Evolutionary conservation across 139 green algal genomes (phyloP).

Genomic region (Bryopsis sp.): DNA sequence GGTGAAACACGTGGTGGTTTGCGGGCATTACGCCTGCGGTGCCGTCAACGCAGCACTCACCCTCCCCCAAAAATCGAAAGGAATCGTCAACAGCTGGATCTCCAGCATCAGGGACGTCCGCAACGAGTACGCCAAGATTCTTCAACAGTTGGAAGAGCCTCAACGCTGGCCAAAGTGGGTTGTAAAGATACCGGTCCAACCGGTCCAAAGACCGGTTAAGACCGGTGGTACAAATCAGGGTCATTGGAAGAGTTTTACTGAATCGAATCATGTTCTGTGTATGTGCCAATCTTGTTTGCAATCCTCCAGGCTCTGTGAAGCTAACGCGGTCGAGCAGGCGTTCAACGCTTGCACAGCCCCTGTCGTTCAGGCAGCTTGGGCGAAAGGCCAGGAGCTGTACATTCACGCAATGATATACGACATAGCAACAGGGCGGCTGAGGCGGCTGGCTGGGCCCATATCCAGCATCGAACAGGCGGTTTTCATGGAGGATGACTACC

Average conservation of each 20-base stretch:
- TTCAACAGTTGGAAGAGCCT: constrained; percentile 9
- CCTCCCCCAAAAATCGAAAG: constrained; percentile 41
- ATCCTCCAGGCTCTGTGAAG: constrained; percentile 39
- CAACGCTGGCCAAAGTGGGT: too few relatives aligned
- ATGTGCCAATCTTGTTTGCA: too few relatives aligned
- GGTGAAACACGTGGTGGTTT: constrained; percentile 73
- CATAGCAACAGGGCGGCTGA: constrained; percentile 44
- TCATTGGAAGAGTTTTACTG: too few relatives aligned
- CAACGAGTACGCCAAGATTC: constrained; percentile 21
- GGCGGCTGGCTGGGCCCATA: constrained; percentile 39
- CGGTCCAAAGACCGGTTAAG: too few relatives aligned
- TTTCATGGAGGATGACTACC: too few relatives aligned
- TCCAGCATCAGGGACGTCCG: constrained; percentile 49
- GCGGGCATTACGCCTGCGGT: constrained; percentile 75
- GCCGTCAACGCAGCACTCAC: constrained; percentile 48
- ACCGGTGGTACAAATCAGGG: too few relatives aligned
- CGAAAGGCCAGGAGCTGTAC: constrained; percentile 48
- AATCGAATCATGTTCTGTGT: too few relatives aligned
- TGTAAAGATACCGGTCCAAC: too few relatives aligned
- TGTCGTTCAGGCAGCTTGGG: constrained; percentile 66
- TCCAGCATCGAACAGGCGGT: too few relatives aligned
- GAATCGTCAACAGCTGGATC: constrained; percentile 74
- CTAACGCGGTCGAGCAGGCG: constrained; percentile 55
- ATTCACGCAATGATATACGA: constrained; percentile 63
- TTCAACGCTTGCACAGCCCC: constrained; percentile 67